Base-by-base conservation (phyloP, 2,329 filamentous ascomycete species). In the Akanthomyces dipterigenus region DNA sequence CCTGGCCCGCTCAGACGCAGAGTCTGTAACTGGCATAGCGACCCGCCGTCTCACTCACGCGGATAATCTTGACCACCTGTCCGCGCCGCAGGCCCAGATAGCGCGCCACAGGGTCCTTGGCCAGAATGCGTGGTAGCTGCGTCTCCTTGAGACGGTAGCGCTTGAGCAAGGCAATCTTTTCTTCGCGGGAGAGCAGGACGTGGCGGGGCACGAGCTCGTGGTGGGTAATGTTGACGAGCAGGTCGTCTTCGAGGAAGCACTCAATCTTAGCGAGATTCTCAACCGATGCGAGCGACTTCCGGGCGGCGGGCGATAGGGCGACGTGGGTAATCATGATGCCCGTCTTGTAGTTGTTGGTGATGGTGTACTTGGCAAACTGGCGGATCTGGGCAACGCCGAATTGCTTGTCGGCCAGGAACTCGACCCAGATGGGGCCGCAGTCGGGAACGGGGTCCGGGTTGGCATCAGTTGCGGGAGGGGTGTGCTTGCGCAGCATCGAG, bases 31-130 rank as follows among this genome's bases (percentile, higher is more conserved):
- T 96, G 54, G 95, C 95, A 77, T 99, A 99, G 58, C 95, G 84
- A 64, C 95, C 95, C 16, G 95, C 95, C 61, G 95, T 99, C 81
- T 98, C 95, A 71, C 88, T 93, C 75, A 89, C 93, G 66, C 95
- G 83, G 70, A 99, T 97, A 70, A 99, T 99, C 85, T 99, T 99
- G 70, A 99, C 95, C 3, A 99, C 93, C 76, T 97, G 90, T 3
- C 93, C 92, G 72, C 93, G 84, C 79, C 90, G 89, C 72, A 99
- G 79, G 14, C 95, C 95, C 60, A 97, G 79, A 75, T 98, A 99
- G 69, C 89, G 88, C 28, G 95, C 91, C 57, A 99, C 92, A 3
- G 95, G 95, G 74, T 99, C 95, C 67, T 90, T 90, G 67, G 90
- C 85, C 75, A 96, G 85, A 69, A 99, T 96, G 61, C 95, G 84